Conservation (phyloP, 1,284 basidiomycete species). For the Coniophora puteana region DNA sequence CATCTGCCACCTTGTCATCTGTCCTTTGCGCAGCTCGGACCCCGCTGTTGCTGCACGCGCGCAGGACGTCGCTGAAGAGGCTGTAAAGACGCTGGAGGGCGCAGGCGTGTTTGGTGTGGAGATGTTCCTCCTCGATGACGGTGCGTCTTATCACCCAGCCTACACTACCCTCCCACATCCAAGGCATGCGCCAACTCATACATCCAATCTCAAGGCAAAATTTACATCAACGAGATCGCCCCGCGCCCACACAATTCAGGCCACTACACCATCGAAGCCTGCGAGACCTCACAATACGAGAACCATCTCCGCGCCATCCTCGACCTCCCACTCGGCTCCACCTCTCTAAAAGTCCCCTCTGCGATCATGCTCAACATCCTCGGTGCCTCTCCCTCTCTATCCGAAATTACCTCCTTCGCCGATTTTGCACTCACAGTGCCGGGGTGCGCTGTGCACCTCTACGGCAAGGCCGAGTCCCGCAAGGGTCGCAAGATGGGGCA, state of each 20-base stretch:
- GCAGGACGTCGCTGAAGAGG: constrained; percentile 76
- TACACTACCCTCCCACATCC: constrained; percentile 4
- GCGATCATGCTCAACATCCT: constrained; percentile 96
- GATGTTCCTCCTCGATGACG: constrained; percentile 91
- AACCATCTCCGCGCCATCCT: constrained; percentile 98
- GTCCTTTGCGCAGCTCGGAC: constrained; percentile 70
- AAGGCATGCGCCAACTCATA: neutral
- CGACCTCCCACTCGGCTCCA: constrained; percentile 86
- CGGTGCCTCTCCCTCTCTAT: constrained; percentile 68
- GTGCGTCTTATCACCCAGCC: constrained; percentile 39
- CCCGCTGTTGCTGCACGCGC: constrained; percentile 61
- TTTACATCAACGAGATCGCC: constrained; percentile 96
- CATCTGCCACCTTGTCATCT: constrained; percentile 92
- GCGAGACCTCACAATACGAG: constrained; percentile 95
- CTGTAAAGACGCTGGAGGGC: constrained; percentile 79
- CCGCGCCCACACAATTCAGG: constrained; percentile 99
- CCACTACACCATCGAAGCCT: constrained; percentile 99
- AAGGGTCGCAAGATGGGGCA: constrained; percentile 98
- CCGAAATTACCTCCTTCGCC: constrained; percentile 53
- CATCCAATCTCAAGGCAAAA: constrained; percentile 47
- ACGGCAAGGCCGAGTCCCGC: constrained; percentile 89
- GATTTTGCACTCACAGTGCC: constrained; percentile 59
- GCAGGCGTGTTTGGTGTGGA: constrained; percentile 98
- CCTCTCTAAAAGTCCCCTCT: constrained; percentile 83
- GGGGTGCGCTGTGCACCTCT: constrained; percentile 86